A percentile compares a stretch with the other conserved stretches of the same genome.
Evolutionary conservation across 257 asterid species (phyloP).

Genomic region (Nicotiana otophora): DNA sequence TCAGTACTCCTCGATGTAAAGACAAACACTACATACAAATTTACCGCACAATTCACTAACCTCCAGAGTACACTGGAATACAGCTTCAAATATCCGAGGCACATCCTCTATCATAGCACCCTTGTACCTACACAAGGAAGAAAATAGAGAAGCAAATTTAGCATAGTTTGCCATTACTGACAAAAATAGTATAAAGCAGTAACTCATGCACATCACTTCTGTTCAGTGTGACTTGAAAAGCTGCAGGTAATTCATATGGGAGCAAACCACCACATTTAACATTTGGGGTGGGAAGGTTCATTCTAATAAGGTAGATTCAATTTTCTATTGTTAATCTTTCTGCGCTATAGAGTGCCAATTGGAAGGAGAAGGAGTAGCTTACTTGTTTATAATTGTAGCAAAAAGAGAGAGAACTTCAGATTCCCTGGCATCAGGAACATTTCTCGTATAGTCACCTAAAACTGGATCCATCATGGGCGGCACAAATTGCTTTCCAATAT

Average conservation of each 20-base stretch:
- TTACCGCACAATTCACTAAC: slow-evolving; percentile 23
- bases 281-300: background rate
- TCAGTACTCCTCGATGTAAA: background rate
- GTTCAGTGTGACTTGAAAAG: background rate
- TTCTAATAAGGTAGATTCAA: background rate
- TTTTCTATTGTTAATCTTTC: background rate
- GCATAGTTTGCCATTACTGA: background rate
- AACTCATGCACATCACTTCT: background rate
- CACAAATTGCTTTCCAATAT: slow-evolving; percentile 85
- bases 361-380: slow-evolving; percentile 14
- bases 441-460: slow-evolving; percentile 92
- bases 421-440: slow-evolving; percentile 98
- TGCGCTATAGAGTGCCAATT: background rate
- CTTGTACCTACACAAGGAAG: slow-evolving; percentile 52
- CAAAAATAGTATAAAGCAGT: background rate
- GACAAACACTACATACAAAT: background rate
- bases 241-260: background rate
- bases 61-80: slow-evolving; percentile 96
- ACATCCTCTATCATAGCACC: slow-evolving; percentile 92
- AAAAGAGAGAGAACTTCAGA: slow-evolving; percentile 97
- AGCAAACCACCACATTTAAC: background rate
- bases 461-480: slow-evolving; percentile 99
- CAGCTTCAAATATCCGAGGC: slow-evolving; percentile 95
- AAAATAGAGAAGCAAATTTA: background rate
- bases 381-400: slow-evolving; percentile 97